Evolutionary conservation across 768 basidiomycete genomes (phyloP).

Genomic region (Xerocomellus dryophilus): DNA sequence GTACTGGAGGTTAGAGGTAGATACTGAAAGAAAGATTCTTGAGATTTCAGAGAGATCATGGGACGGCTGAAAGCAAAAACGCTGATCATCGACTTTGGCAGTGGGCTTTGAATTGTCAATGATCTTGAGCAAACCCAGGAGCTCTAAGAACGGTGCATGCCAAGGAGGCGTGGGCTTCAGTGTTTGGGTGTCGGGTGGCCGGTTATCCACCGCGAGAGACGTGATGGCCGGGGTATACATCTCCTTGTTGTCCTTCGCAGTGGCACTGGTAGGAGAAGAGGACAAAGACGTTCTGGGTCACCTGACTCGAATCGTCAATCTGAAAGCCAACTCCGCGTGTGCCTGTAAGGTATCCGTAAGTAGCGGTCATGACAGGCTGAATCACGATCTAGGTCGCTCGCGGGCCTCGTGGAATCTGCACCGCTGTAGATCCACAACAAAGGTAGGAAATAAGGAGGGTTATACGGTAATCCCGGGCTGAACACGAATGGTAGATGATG

Average conservation of each 20-base stretch:
- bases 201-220: not conserved
- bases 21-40: slow-evolving; percentile 11
- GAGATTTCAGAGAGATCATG: slow-evolving; percentile 11
- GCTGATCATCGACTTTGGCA: not conserved
- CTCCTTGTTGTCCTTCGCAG: not conserved
- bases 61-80: slow-evolving; percentile 16
- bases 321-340: slow-evolving; percentile 6
- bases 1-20: not conserved
- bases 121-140: slow-evolving; percentile 6
- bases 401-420: not conserved
- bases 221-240: not conserved
- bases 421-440: not conserved
- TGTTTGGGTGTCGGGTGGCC: not conserved
- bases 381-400: not conserved
- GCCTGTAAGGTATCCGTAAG: not conserved
- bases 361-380: not conserved
- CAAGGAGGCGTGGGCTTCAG: not conserved
- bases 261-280: slow-evolving; percentile 12
- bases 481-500: not conserved
- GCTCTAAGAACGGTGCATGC: slow-evolving; percentile 7
- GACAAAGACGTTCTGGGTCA: slow-evolving; percentile 1
- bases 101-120: not conserved
- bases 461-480: not conserved
- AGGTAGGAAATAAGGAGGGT: not conserved
- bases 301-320: slow-evolving; percentile 4